Evolutionary conservation across 345 rosid species (phyloP).

Genomic region (Salix brachista): DNA sequence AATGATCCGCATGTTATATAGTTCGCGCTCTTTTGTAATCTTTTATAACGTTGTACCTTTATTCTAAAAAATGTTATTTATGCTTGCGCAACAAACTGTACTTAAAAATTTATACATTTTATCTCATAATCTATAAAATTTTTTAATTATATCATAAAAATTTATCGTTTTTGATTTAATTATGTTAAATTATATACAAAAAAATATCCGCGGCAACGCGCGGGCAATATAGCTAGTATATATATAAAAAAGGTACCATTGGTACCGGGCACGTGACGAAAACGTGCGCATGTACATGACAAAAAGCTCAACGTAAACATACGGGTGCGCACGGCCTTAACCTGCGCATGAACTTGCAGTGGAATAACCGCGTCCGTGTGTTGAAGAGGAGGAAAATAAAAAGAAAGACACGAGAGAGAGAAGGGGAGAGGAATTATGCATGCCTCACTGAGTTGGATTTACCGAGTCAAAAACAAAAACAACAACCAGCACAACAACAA

Average conservation of each 20-base stretch:
- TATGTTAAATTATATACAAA: no score
- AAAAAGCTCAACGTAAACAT: background rate
- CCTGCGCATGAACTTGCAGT: slow-evolving; percentile 44
- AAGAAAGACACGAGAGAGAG: slow-evolving; percentile 5
- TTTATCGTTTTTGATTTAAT: no score
- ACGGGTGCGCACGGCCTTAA: slow-evolving; percentile 18
- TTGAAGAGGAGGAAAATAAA: slow-evolving; percentile 22
- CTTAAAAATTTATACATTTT: no score
- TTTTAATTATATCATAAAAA: no score
- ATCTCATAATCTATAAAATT: no score
- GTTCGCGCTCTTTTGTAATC: no score
- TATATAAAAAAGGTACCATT: background rate
- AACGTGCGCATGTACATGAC: background rate
- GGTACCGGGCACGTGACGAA: background rate
- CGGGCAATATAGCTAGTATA: no score
- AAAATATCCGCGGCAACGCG: no score
- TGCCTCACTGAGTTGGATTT: slow-evolving; percentile 6
- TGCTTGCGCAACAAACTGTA: no score
- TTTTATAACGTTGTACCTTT: no score
- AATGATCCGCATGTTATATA: no score
- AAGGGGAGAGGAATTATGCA: background rate
- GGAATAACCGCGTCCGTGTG: slow-evolving; percentile 16
- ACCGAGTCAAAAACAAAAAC: slow-evolving; percentile 29
- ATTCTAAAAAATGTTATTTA: no score
- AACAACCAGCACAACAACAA: background rate